Evolutionary conservation across 345 rosid species (phyloP).

Genomic region (Gossypium sturtianum): DNA sequence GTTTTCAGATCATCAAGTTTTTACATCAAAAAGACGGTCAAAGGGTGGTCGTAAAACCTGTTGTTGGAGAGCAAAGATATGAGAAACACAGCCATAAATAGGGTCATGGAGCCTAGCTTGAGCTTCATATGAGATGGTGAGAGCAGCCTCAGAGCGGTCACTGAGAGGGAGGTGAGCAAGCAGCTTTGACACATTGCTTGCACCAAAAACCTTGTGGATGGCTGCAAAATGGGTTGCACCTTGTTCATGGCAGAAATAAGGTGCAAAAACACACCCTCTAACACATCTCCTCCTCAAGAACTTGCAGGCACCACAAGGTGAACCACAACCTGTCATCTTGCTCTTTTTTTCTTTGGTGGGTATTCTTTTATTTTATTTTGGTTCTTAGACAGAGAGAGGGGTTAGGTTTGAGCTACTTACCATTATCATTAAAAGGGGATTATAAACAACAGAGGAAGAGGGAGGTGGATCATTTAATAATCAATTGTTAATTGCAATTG

Average conservation of each 20-base stretch:
- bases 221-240: conserved; percentile 89
- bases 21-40: background rate
- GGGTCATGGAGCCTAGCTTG: conserved; percentile 96
- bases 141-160: conserved; percentile 81
- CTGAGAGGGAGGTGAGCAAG: conserved; percentile 67
- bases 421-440: conserved; percentile 27
- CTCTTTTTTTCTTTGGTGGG: background rate
- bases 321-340: conserved; percentile 63
- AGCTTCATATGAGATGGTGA: conserved; percentile 95
- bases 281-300: conserved; percentile 90
- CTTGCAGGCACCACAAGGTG: conserved; percentile 98
- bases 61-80: conserved; percentile 90
- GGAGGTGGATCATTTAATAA: conserved; percentile 58
- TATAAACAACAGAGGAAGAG: conserved; percentile 68
- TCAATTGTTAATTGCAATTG: conserved; percentile 44
- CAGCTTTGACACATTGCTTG: conserved; percentile 86
- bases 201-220: conserved; percentile 93
- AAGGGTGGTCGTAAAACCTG: conserved; percentile 42
- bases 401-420: conserved; percentile 18
- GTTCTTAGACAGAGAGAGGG: background rate
- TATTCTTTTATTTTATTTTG: background rate
- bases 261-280: conserved; percentile 89
- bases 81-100: conserved; percentile 91
- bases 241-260: conserved; percentile 91
- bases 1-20: conserved; percentile 4